Conservation (phyloP, 106 monocot species). For the Phalaenopsis equestris region DNA sequence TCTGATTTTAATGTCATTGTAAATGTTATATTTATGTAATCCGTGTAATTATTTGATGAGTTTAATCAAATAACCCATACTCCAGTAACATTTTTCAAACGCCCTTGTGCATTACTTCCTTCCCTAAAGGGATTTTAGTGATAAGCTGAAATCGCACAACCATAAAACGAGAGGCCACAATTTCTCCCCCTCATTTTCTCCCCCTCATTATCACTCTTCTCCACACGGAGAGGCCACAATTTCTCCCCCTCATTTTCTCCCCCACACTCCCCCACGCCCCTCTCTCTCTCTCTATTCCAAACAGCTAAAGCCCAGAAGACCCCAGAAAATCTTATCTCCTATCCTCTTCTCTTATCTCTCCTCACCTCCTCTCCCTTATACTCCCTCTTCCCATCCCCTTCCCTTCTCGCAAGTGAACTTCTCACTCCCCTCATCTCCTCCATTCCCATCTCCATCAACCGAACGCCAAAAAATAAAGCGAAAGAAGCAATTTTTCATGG, state of each 20-base stretch:
- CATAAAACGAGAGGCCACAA: conserved; percentile 1
- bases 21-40: too few relatives aligned
- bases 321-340: conserved; percentile 44
- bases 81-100: too few relatives aligned
- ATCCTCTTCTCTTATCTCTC: conserved; percentile 2
- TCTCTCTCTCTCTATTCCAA: conserved; percentile 3
- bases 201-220: background rate
- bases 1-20: too few relatives aligned
- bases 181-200: background rate
- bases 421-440: background rate
- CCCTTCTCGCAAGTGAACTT: background rate
- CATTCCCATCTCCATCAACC: background rate
- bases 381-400: background rate
- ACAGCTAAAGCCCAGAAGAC: background rate
- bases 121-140: background rate
- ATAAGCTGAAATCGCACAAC: background rate
- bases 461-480: background rate
- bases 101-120: too few relatives aligned
- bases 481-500: conserved; percentile 28
- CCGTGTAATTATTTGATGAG: too few relatives aligned
- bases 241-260: background rate
- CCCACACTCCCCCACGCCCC: background rate
- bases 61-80: too few relatives aligned
- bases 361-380: conserved; percentile 4
- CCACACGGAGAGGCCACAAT: background rate